A percentile compares a stretch with the other conserved stretches of the same genome.
These are phyloP conservation scores for Geranium rotundifolium DNA, from an alignment of 345 rosid genomes.

Conservation along the genomic window DNA sequence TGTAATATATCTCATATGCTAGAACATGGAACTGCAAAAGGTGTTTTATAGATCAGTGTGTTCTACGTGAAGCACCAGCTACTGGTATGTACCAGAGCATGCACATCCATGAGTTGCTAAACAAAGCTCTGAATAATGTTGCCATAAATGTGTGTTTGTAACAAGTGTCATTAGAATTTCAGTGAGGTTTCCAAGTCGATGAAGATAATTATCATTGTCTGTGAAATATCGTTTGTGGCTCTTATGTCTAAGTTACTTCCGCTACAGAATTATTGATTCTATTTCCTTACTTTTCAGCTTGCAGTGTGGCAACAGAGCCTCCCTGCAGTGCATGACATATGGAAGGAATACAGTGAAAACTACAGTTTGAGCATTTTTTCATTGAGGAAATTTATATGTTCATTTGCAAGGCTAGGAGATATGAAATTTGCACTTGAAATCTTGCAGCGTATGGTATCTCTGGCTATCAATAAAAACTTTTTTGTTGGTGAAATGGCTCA, in stretches of 20 bases:
- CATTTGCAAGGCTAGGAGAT: slow-evolving; percentile 59
- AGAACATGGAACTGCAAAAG: no score
- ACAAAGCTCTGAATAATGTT: no score
- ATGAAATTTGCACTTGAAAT: slow-evolving; percentile 51
- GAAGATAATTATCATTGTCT: not conserved
- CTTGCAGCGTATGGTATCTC: slow-evolving; percentile 64
- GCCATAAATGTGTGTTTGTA: no score
- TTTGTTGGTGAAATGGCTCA: slow-evolving; percentile 10
- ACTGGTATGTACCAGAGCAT: no score
- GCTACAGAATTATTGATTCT: slow-evolving; percentile 5
- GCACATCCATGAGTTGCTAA: no score
- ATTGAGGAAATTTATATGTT: slow-evolving; percentile 48
- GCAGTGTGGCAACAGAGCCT: slow-evolving; percentile 62
- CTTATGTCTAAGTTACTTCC: not conserved
- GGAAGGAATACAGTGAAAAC: slow-evolving; percentile 52
- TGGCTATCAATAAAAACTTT: slow-evolving; percentile 26
- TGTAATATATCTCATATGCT: no score
- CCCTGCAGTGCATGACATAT: slow-evolving; percentile 44
- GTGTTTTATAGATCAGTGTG: no score
- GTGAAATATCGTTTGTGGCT: not conserved
- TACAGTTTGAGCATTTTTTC: slow-evolving; percentile 36
- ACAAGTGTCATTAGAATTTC: no score
- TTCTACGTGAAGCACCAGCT: no score
- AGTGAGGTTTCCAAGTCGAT: no score
- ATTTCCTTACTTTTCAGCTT: slow-evolving; percentile 41